Evolutionary conservation across 495 filamentous ascomycete genomes (phyloP).

Genomic region (Chlorociboria aeruginascens): DNA sequence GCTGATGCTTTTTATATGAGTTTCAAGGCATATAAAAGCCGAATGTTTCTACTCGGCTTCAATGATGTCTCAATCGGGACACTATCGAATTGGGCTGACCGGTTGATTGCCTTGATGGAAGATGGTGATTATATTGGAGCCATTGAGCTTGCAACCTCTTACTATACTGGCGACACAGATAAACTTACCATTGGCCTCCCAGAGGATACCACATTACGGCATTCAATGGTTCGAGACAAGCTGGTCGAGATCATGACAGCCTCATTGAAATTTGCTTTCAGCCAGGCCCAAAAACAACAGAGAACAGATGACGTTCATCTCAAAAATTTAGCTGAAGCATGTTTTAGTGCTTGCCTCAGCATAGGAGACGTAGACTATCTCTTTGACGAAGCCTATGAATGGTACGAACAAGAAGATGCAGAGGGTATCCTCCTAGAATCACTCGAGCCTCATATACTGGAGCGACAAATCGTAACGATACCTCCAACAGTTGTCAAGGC

Average conservation of each 20-base stretch:
- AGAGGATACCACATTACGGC: slow-evolving; percentile 64
- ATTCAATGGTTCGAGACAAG: slow-evolving; percentile 76
- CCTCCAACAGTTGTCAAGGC: slow-evolving; percentile 80
- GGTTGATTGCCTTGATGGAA: slow-evolving; percentile 91
- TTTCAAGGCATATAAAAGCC: slow-evolving; percentile 88
- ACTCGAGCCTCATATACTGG: slow-evolving; percentile 74
- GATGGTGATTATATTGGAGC: slow-evolving; percentile 86
- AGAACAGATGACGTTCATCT: slow-evolving; percentile 44
- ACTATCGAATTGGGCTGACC: slow-evolving; percentile 96
- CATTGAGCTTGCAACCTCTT: slow-evolving; percentile 79
- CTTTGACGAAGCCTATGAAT: slow-evolving; percentile 82
- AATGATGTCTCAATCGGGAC: slow-evolving; percentile 81
- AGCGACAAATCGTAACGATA: slow-evolving; percentile 58
- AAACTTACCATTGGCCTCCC: slow-evolving; percentile 89
- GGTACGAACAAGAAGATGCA: slow-evolving; percentile 66
- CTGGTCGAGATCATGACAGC: slow-evolving; percentile 90
- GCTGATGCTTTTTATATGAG: slow-evolving; percentile 98
- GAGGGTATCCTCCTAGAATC: slow-evolving; percentile 74
- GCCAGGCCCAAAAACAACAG: slow-evolving; percentile 36
- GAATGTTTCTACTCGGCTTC: slow-evolving; percentile 81
- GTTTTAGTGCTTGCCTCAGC: slow-evolving; percentile 69
- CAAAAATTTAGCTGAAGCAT: slow-evolving; percentile 67
- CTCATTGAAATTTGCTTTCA: slow-evolving; percentile 83
- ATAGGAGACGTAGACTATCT: slow-evolving; percentile 70
- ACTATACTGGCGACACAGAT: slow-evolving; percentile 78